These are phyloP conservation scores for Erythrophleum ivorense DNA, from an alignment of 331 rosid species.

Conservation along the genomic window DNA sequence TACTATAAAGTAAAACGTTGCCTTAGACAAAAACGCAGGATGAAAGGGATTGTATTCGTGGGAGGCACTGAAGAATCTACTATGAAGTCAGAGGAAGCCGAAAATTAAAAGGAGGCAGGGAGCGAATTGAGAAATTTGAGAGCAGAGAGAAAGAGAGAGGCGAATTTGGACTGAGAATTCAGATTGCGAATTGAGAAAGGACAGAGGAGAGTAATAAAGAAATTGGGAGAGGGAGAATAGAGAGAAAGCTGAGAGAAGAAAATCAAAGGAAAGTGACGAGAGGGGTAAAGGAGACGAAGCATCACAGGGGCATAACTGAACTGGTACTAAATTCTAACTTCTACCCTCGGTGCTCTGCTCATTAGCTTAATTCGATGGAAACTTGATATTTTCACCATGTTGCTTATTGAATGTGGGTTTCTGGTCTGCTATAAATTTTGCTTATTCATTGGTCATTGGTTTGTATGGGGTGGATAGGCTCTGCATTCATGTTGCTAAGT, in stretches of 20 bases:
- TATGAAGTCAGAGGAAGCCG: too few species aligned
- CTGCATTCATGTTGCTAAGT: neutral
- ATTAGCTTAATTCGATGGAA: neutral
- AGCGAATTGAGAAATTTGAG: neutral
- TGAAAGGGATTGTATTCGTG: too few species aligned
- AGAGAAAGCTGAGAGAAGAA: neutral
- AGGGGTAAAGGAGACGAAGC: neutral
- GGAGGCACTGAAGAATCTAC: too few species aligned
- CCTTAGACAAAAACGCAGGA: too few species aligned
- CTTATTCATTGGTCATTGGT: neutral
- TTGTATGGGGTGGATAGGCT: neutral
- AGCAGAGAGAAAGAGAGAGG: neutral
- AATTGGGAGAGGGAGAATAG: neutral
- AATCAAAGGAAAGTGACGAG: neutral
- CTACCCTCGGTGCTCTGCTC: neutral
- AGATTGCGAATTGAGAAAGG: neutral
- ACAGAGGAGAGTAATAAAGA: neutral
- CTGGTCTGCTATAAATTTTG: neutral
- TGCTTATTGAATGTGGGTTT: neutral
- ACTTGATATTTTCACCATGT: neutral
- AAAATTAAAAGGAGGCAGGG: too few species aligned
- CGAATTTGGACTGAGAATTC: neutral
- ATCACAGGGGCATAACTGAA: neutral
- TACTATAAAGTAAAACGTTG: too few species aligned
- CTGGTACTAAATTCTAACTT: neutral